Evolutionary conservation across 129 eudicot species (phyloP).

Genomic region (Flaveria robusta): DNA sequence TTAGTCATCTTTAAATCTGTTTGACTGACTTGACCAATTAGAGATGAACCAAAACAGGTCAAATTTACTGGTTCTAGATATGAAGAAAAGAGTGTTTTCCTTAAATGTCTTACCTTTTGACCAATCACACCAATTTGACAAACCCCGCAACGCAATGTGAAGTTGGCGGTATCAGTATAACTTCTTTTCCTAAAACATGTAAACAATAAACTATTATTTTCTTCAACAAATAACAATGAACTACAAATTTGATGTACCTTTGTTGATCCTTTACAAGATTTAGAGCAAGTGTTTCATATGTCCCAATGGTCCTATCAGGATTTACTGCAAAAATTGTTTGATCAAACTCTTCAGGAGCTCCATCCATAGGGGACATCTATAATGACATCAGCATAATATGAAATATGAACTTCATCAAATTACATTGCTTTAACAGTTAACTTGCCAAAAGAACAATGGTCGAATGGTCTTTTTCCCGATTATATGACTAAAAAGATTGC

Average conservation of each 20-base stretch:
- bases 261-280: conserved; percentile 86
- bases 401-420: conserved; percentile 6
- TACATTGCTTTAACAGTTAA: not conserved
- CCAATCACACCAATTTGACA: conserved; percentile 97
- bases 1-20: not conserved
- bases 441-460: not conserved
- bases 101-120: conserved; percentile 63
- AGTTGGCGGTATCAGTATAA: conserved; percentile 85
- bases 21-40: not conserved
- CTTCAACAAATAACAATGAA: not conserved
- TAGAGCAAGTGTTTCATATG: conserved; percentile 68
- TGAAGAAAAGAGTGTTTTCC: not conserved
- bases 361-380: conserved; percentile 88
- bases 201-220: not conserved
- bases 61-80: not conserved
- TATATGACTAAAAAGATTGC: not conserved
- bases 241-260: conserved; percentile 46
- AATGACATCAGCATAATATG: conserved; percentile 8
- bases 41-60: not conserved
- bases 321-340: conserved; percentile 78
- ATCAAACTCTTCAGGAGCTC: conserved; percentile 96
- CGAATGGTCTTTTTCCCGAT: not conserved
- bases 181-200: conserved; percentile 59
- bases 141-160: conserved; percentile 94
- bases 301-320: conserved; percentile 60